These are phyloP conservation scores for Hepatocystis sp. DNA, from an alignment of 169 alveolate genomes.

Conservation along the genomic window DNA sequence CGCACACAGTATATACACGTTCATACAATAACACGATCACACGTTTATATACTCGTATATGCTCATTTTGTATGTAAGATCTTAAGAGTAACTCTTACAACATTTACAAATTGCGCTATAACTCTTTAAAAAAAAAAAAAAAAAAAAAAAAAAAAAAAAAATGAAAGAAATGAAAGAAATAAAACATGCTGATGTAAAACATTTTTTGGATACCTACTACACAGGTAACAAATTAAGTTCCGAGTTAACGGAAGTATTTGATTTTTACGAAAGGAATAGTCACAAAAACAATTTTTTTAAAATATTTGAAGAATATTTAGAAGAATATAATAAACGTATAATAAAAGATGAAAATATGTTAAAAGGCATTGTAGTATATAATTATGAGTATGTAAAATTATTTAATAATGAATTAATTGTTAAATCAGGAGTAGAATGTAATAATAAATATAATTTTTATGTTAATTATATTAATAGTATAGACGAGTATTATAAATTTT, in stretches of 20 bases:
- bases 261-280: constrained; percentile 50
- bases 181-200: constrained; percentile 71
- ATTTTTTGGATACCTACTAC: constrained; percentile 56
- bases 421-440: constrained; percentile 56
- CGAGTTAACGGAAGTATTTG: constrained; percentile 53
- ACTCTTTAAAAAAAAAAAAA: too few species aligned
- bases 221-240: constrained; percentile 65
- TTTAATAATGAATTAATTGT: constrained; percentile 23
- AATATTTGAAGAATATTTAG: constrained; percentile 74
- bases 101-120: too few species aligned
- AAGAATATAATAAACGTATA: constrained; percentile 42
- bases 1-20: too few species aligned
- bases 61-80: too few species aligned
- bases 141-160: not conserved
- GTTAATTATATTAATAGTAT: constrained; percentile 27
- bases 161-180: constrained; percentile 46
- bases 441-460: constrained; percentile 60
- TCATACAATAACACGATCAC: too few species aligned
- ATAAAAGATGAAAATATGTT: constrained; percentile 36
- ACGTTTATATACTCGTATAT: too few species aligned
- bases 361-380: constrained; percentile 48
- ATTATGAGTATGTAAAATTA: constrained; percentile 57
- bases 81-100: too few species aligned
- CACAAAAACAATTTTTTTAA: constrained; percentile 57
- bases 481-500: constrained; percentile 62